phyloP scores from a whole-genome alignment of 2,329 filamentous ascomycete genomes.

The Aspergillus spinulosporus region DNA sequence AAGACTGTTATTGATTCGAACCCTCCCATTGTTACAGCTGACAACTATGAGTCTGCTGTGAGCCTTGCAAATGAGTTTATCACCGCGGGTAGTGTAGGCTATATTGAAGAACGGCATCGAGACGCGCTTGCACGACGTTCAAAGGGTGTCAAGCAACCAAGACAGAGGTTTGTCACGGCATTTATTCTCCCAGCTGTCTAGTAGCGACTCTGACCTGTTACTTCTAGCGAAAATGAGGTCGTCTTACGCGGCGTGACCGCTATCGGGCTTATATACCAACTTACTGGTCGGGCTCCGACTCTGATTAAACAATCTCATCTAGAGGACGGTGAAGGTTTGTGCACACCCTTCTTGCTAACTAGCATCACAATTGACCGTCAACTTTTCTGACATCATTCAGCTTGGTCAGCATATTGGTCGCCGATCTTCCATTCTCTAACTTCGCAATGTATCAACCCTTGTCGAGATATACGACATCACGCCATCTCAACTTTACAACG shows the following conservation, averaged over 20 bases:
- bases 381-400: conserved; percentile 45
- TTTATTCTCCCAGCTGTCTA: conserved; percentile 12
- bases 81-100: conserved; percentile 72
- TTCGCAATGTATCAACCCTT: conserved; percentile 89
- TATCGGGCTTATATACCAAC: conserved; percentile 74
- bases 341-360: neutral
- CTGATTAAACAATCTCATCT: conserved; percentile 93
- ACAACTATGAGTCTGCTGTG: conserved; percentile 92
- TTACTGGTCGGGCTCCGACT: conserved; percentile 77
- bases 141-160: conserved; percentile 55
- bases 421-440: conserved; percentile 89
- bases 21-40: conserved; percentile 83
- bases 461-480: conserved; percentile 85
- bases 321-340: conserved; percentile 74
- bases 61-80: conserved; percentile 86
- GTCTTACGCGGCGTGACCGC: conserved; percentile 78
- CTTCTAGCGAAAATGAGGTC: conserved; percentile 65
- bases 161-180: conserved; percentile 53
- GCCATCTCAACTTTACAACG: conserved; percentile 84
- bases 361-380: neutral
- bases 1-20: conserved; percentile 70
- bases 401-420: conserved; percentile 97
- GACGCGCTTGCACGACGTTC: conserved; percentile 56
- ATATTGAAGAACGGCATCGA: conserved; percentile 66
- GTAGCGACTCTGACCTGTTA: conserved; percentile 15